Conservation (phyloP, 2,329 filamentous ascomycete genomes). For the Fusarium pininemorale region DNA sequence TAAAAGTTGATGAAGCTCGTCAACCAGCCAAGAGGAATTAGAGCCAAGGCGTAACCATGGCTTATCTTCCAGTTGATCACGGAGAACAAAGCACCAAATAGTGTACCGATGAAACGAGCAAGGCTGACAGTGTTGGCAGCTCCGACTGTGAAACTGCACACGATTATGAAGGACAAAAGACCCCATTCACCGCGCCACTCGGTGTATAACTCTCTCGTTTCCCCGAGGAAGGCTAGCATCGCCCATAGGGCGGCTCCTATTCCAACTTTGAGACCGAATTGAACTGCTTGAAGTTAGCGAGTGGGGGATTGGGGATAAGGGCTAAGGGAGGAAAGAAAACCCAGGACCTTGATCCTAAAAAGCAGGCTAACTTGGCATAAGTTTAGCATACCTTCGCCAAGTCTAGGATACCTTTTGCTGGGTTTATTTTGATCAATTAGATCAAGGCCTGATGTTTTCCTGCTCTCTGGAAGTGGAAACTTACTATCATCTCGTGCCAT, state of each 20-base stretch:
- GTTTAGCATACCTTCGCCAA: neutral
- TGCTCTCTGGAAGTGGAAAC: neutral
- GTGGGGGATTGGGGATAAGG: neutral
- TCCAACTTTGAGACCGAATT: slow-evolving; percentile 91
- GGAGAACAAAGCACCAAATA: slow-evolving; percentile 80
- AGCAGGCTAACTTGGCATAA: neutral
- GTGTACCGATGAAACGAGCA: slow-evolving; percentile 85
- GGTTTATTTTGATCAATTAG: neutral
- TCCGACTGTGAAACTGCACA: slow-evolving; percentile 99
- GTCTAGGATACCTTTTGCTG: neutral
- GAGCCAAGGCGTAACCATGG: slow-evolving; percentile 74
- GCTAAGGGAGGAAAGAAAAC: neutral
- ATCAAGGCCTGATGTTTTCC: neutral
- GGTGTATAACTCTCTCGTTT: slow-evolving; percentile 80
- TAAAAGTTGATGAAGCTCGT: slow-evolving; percentile 87
- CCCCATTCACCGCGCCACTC: slow-evolving; percentile 98
- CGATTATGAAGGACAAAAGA: slow-evolving; percentile 94
- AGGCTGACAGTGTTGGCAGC: slow-evolving; percentile 92
- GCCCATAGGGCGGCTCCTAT: slow-evolving; percentile 89
- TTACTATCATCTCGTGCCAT: slow-evolving; percentile 58
- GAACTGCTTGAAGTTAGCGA: slow-evolving; percentile 51
- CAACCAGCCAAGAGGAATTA: slow-evolving; percentile 83
- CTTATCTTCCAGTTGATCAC: slow-evolving; percentile 82
- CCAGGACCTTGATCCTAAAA: neutral
- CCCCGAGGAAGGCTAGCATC: slow-evolving; percentile 82